These are phyloP conservation scores for Annulohypoxylon moriforme DNA, from an alignment of 495 filamentous ascomycete species.

Conservation along the genomic window DNA sequence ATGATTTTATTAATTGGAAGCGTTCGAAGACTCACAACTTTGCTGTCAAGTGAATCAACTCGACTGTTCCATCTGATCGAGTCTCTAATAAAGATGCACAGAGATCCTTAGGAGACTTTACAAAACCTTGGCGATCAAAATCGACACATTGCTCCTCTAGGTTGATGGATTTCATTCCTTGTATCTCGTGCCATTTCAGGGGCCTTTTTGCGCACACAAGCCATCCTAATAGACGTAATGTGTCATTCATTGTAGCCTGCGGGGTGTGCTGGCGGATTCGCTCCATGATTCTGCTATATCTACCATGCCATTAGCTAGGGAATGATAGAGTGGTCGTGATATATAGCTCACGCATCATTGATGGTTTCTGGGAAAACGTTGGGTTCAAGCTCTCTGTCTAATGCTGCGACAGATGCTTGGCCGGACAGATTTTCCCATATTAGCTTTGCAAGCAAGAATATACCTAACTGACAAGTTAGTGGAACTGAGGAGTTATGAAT, in stretches of 20 bases:
- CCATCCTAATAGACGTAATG: slow-evolving; percentile 55
- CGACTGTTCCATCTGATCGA: slow-evolving; percentile 47
- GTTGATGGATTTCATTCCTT: slow-evolving; percentile 54
- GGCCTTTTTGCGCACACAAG: slow-evolving; percentile 57
- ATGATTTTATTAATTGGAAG: not conserved
- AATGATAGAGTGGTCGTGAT: not conserved
- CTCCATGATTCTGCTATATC: not conserved
- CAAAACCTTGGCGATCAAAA: slow-evolving; percentile 38
- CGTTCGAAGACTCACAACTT: slow-evolving; percentile 49
- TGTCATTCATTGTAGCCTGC: slow-evolving; percentile 20
- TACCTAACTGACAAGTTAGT: not conserved
- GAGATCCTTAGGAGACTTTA: slow-evolving; percentile 51
- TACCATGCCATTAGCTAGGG: slow-evolving; percentile 45
- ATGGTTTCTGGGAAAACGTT: not conserved
- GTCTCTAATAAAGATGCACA: slow-evolving; percentile 59
- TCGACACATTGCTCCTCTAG: slow-evolving; percentile 40
- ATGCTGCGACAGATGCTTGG: not conserved
- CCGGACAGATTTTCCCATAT: not conserved
- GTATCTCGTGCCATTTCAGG: slow-evolving; percentile 59
- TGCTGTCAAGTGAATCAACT: slow-evolving; percentile 59
- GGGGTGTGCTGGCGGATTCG: slow-evolving; percentile 8
- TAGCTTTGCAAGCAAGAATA: not conserved
- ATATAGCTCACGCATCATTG: not conserved
- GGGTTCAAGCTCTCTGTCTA: not conserved
- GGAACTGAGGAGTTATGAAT: not conserved